These are phyloP conservation scores for Boletus barrowsii DNA, from an alignment of 768 basidiomycete species.

Conservation along the genomic window DNA sequence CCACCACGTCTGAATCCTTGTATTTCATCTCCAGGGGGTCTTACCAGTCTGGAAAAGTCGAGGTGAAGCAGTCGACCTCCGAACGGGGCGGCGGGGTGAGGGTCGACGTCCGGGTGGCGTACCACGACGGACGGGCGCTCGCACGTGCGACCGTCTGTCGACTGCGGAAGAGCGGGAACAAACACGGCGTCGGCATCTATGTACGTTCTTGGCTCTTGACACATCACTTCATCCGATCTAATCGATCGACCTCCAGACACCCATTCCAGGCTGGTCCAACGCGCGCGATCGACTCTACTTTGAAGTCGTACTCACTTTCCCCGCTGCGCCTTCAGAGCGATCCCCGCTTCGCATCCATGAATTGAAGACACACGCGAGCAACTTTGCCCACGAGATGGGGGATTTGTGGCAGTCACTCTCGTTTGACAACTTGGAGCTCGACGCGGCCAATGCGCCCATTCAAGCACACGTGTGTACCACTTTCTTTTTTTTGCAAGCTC, in stretches of 20 bases:
- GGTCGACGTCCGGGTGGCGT: conserved; percentile 33
- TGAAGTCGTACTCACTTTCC: conserved; percentile 30
- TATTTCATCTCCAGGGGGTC: conserved; percentile 36
- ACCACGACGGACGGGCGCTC: conserved; percentile 20
- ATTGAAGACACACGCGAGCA: conserved; percentile 28
- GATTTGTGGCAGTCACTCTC: conserved; percentile 27
- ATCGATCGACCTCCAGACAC: conserved; percentile 14
- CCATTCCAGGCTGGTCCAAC: not conserved
- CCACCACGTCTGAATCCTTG: conserved; percentile 27
- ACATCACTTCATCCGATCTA: not conserved
- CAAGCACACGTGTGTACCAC: conserved; percentile 19
- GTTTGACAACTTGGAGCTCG: conserved; percentile 27
- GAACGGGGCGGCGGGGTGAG: conserved; percentile 10
- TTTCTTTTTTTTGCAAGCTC: not conserved
- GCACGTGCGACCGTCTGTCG: conserved; percentile 30
- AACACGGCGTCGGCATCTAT: conserved; percentile 38
- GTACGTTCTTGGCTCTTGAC: conserved; percentile 15
- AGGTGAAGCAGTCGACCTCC: conserved; percentile 11
- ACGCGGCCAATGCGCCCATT: conserved; percentile 27
- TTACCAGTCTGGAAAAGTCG: conserved; percentile 21
- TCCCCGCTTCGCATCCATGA: conserved; percentile 23
- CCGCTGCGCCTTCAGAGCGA: conserved; percentile 8
- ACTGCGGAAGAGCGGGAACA: conserved; percentile 24
- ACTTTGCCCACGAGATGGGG: conserved; percentile 29
- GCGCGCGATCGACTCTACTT: conserved; percentile 22